Evolutionary conservation across 1,284 basidiomycete species (phyloP).

Genomic region (Fomitopsis betulina): DNA sequence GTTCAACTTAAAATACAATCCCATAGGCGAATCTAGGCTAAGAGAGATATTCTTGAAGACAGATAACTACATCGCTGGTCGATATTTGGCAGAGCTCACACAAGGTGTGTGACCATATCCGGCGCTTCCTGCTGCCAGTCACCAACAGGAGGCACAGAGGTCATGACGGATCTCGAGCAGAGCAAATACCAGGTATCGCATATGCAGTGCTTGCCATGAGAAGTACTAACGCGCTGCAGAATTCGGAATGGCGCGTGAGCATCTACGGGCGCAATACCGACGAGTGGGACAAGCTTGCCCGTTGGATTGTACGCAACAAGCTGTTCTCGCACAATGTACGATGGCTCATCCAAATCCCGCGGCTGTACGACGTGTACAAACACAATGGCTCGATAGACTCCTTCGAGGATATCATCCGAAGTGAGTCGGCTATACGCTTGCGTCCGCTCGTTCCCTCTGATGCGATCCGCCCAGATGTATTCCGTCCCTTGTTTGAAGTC

Average conservation of each 20-base stretch:
- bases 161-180: conserved; percentile 95
- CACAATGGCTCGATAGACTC: conserved; percentile 80
- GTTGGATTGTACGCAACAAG: conserved; percentile 94
- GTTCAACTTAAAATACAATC: conserved; percentile 92
- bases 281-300: conserved; percentile 98
- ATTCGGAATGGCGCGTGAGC: conserved; percentile 95
- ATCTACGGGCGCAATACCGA: conserved; percentile 81
- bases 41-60: conserved; percentile 99
- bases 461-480: conserved; percentile 63
- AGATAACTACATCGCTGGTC: conserved; percentile 89
- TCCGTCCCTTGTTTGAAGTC: conserved; percentile 93
- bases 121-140: background rate
- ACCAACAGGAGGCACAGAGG: conserved; percentile 49
- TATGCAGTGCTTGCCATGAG: too few relatives aligned
- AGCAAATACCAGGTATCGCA: conserved; percentile 89
- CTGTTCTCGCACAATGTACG: conserved; percentile 95
- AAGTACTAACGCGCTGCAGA: conserved; percentile 34
- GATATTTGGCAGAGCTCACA: conserved; percentile 94
- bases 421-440: conserved; percentile 45
- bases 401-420: conserved; percentile 89
- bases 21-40: conserved; percentile 91
- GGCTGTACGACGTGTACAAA: conserved; percentile 96
- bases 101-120: conserved; percentile 47
- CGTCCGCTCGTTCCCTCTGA: background rate
- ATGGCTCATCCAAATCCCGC: conserved; percentile 96